Percentiles rank a stretch among this genome's conserved stretches.
phyloP scores from a whole-genome alignment of 441 rosid species.

The Brassica balearica region DNA sequence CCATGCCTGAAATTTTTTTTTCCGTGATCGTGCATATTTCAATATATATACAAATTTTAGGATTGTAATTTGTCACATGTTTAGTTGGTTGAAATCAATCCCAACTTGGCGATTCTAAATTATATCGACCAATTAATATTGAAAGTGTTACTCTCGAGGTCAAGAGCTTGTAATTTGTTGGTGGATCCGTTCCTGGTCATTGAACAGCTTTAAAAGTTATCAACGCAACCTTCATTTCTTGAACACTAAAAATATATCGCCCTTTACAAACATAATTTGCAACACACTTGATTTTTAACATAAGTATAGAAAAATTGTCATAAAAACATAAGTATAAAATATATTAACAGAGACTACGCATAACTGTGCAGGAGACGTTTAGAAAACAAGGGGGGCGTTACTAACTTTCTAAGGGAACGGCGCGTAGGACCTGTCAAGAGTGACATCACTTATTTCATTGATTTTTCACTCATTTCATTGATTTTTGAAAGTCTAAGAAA shows the following conservation, averaged over 20 bases:
- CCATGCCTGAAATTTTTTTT: constrained; percentile 7
- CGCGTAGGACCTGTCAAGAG: constrained; percentile 47
- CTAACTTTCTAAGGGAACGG: constrained; percentile 55
- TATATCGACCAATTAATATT: neutral
- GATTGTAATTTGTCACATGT: neutral
- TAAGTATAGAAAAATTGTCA: too few relatives aligned
- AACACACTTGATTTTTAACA: neutral
- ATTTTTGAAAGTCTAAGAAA: too few relatives aligned
- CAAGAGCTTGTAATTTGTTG: neutral
- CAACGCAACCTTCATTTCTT: neutral
- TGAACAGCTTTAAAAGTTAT: neutral
- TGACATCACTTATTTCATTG: constrained; percentile 49
- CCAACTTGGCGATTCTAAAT: neutral
- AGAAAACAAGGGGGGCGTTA: constrained; percentile 44
- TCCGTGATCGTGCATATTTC: constrained; percentile 14
- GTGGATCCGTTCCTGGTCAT: neutral
- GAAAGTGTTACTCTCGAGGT: neutral
- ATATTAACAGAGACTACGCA: neutral
- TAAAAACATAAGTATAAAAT: too few relatives aligned
- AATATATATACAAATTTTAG: neutral
- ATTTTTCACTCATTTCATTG: neutral
- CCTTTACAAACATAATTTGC: neutral
- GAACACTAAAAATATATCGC: neutral
- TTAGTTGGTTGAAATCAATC: neutral
- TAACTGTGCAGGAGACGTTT: constrained; percentile 6